Evolutionary conservation across 2,329 filamentous ascomycete species (phyloP), one percentile per base, ranked within the genome.

Genomic region (Remersonia thermophila): DNA sequence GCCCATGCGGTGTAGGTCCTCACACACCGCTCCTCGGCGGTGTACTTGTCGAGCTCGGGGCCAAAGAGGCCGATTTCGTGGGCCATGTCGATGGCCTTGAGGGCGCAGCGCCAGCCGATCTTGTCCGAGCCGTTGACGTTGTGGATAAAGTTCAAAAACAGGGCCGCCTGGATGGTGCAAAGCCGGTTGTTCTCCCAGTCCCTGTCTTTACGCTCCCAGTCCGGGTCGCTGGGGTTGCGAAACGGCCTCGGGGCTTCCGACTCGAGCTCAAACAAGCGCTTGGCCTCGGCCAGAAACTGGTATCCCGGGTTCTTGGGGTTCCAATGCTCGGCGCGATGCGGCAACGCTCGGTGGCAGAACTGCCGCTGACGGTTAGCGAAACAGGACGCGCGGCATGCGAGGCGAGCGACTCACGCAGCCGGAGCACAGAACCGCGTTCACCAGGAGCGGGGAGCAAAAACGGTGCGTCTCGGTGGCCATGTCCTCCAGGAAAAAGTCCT

Each of bases 391-490:
- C 17, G 7, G 20, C 13, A 32, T 23, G 29, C 20, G 17, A 7
- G 11, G 27, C 13, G 16, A 14, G 23, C 13, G 7, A 45, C 55
- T 38, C 53, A 62, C 61, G 32, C 53, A 61, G 37, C 55, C 50
- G 14, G 55, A 43, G 7, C 56, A 55, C 26, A 64, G 51, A 9
- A 58, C 27, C 2, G 52, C 43, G 26, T 63, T 65, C 33, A 62
- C 58, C 3, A 65, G 51, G 1, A 65, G 46, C 7, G 51, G 36
- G 0, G 62, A 63, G 40, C 61, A 64, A 43, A 60, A 62, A 11
- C 55, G 49, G 0, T 39, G 34, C 1, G 44, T 42, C 1, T 47
- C 46, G 0, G 46, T 40, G 9, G 44, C 48, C 55, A 64, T 55
- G 18, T 63, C 61, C n/a, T 60, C 47, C 0, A 63, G 38, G 20